These are phyloP conservation scores for Deakozyma indianensis DNA, from an alignment of 805 yeast genomes.

Conservation along the genomic window DNA sequence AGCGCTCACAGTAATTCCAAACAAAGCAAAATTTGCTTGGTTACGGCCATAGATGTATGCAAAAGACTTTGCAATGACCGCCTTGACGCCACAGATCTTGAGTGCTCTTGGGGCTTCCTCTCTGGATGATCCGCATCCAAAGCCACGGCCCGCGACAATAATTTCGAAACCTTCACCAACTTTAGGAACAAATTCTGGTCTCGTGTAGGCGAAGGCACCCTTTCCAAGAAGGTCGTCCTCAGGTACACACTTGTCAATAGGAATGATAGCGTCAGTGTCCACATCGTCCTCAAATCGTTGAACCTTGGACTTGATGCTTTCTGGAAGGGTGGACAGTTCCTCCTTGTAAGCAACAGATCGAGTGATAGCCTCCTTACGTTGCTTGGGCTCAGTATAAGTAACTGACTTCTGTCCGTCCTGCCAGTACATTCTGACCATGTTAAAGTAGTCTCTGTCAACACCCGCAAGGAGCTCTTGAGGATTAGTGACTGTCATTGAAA, in stretches of 20 bases:
- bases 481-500: constrained; percentile 6
- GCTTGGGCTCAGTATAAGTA: constrained; percentile 5
- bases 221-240: constrained; percentile 4
- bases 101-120: too few relatives aligned
- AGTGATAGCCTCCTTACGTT: background rate
- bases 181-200: constrained; percentile 6
- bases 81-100: too few relatives aligned
- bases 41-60: too few relatives aligned
- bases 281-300: constrained; percentile 7
- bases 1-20: too few relatives aligned
- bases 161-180: constrained; percentile 5
- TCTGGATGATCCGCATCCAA: too few relatives aligned
- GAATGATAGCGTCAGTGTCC: constrained; percentile 9
- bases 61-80: too few relatives aligned
- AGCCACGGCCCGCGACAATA: too few relatives aligned
- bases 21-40: too few relatives aligned
- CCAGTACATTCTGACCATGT: constrained; percentile 5
- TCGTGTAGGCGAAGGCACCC: constrained; percentile 6
- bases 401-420: constrained; percentile 3
- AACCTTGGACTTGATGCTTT: constrained; percentile 3
- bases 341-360: constrained; percentile 2
- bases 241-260: constrained; percentile 6
- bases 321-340: constrained; percentile 4
- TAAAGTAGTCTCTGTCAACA: constrained; percentile 3
- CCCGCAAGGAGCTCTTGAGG: constrained; percentile 3